phyloP scores from a whole-genome alignment of 2,329 filamentous ascomycete species.

The Trichophyton benhamiae region DNA sequence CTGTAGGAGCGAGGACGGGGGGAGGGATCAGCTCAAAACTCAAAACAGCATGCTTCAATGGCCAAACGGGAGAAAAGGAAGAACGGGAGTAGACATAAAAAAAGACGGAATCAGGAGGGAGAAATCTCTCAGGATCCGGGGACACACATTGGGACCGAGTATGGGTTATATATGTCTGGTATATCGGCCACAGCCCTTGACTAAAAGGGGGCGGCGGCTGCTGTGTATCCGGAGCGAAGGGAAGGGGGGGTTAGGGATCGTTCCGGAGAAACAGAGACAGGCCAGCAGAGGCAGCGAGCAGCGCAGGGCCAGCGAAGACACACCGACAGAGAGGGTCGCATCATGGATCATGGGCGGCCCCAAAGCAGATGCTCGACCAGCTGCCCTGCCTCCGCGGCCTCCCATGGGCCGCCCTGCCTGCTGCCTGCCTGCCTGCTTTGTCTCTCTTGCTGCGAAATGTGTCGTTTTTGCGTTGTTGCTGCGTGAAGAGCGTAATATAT shows the following conservation, averaged over 20 bases:
- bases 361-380: not conserved
- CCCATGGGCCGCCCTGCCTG: not conserved
- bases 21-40: not conserved
- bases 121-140: not conserved
- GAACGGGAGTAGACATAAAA: not conserved
- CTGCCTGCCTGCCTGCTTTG: not conserved
- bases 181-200: not conserved
- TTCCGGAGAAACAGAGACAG: not conserved
- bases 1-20: not conserved
- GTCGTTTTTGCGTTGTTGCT: not conserved
- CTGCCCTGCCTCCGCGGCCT: not conserved
- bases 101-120: not conserved
- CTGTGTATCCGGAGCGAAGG: not conserved
- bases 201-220: not conserved
- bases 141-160: not conserved
- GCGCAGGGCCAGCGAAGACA: not conserved
- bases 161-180: conserved; percentile 1
- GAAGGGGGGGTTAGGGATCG: not conserved
- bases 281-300: too few species aligned
- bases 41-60: not conserved
- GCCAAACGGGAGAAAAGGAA: not conserved
- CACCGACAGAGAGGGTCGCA: not conserved
- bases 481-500: not conserved
- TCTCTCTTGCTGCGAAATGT: not conserved
- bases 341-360: not conserved